phyloP scores from a whole-genome alignment of 768 basidiomycete species.

The Lactifluus subvellereus region DNA sequence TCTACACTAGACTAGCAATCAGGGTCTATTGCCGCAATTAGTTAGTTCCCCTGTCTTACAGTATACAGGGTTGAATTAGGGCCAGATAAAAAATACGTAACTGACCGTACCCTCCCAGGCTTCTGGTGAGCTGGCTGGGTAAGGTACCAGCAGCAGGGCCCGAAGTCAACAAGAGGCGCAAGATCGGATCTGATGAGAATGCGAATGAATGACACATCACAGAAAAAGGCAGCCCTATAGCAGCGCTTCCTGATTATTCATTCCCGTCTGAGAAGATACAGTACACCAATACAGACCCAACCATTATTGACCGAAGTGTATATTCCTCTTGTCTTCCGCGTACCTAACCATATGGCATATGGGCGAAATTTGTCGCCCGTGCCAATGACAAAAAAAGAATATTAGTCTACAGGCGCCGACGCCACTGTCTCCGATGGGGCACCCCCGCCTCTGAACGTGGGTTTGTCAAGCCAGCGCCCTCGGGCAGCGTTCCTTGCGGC shows the following conservation, averaged over 20 bases:
- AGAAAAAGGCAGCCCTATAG: not conserved
- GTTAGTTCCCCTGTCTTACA: too few species aligned
- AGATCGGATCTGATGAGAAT: not conserved
- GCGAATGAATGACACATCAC: not conserved
- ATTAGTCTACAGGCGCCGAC: not conserved
- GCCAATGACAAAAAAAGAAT: not conserved
- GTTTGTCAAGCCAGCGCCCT: conserved; percentile 1
- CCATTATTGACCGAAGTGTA: not conserved
- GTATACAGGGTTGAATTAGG: too few species aligned
- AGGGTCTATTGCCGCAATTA: not conserved
- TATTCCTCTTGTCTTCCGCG: not conserved
- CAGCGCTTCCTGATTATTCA: not conserved
- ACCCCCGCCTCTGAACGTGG: not conserved
- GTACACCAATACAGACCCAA: not conserved
- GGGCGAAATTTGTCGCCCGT: not conserved
- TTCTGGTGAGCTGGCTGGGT: not conserved
- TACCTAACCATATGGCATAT: not conserved
- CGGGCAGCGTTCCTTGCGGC: not conserved
- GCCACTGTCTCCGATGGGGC: not conserved
- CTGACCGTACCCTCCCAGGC: not conserved
- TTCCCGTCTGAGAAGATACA: not conserved
- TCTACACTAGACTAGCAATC: too few species aligned
- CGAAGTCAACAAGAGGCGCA: not conserved
- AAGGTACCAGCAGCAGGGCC: not conserved
- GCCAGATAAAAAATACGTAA: not conserved